Conservation (phyloP, 2,329 filamentous ascomycete species). For the Colletotrichum sp. region DNA sequence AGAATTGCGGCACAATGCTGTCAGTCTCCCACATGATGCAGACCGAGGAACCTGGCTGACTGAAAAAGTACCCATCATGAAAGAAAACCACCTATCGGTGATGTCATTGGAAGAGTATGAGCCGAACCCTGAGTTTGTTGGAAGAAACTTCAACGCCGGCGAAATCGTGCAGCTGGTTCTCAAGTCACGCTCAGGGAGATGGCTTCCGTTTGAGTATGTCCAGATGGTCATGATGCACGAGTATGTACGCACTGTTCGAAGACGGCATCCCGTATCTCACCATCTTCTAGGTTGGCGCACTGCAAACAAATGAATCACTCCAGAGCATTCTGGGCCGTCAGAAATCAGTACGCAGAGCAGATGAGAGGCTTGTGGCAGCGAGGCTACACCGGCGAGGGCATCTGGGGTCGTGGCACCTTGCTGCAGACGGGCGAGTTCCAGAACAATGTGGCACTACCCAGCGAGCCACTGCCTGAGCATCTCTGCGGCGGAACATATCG, state of each 20-base stretch:
- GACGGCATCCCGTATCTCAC: slow-evolving; percentile 4
- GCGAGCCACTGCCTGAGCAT: slow-evolving; percentile 69
- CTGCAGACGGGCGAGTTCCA: slow-evolving; percentile 67
- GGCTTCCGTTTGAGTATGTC: slow-evolving; percentile 83
- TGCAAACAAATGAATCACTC: slow-evolving; percentile 94
- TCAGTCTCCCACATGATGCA: slow-evolving; percentile 34
- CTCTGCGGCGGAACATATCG: slow-evolving; percentile 83
- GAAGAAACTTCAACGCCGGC: slow-evolving; percentile 89
- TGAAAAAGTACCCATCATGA: slow-evolving; percentile 69
- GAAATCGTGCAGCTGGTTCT: slow-evolving; percentile 88
- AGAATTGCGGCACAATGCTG: slow-evolving; percentile 82
- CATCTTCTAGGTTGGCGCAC: slow-evolving; percentile 69
- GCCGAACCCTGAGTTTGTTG: slow-evolving; percentile 82
- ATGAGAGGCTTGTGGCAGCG: slow-evolving; percentile 74
- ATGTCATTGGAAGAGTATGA: slow-evolving; percentile 81
- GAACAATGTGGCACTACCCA: slow-evolving; percentile 52
- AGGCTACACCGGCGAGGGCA: slow-evolving; percentile 78
- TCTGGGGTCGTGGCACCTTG: slow-evolving; percentile 78
- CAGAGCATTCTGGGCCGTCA: slow-evolving; percentile 78
- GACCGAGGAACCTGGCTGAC: not conserved
- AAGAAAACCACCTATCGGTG: slow-evolving; percentile 66
- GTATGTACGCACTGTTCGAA: slow-evolving; percentile 29
- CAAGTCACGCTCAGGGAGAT: slow-evolving; percentile 67
- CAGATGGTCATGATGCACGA: slow-evolving; percentile 98
- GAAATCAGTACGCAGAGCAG: slow-evolving; percentile 74